Evolutionary conservation across 2,329 filamentous ascomycete species (phyloP).

Genomic region (Apiospora phragmitis): DNA sequence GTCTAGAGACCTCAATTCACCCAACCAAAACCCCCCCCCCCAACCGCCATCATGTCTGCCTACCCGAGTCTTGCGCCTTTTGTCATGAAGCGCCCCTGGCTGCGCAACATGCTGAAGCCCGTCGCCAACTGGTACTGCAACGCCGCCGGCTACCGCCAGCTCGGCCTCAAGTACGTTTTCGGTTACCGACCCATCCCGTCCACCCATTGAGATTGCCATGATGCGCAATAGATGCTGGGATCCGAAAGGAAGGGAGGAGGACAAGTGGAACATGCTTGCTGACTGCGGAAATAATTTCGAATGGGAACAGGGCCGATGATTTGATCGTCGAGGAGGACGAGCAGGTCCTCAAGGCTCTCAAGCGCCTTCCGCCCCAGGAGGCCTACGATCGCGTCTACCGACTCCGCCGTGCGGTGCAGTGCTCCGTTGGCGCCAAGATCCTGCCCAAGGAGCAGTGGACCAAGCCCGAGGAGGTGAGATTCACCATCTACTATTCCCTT

Average conservation of each 20-base stretch:
- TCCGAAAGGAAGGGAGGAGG: background rate
- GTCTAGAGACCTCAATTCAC: constrained; percentile 12
- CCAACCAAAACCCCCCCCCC: constrained; percentile 12
- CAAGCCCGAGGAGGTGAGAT: constrained; percentile 52
- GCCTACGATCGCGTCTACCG: constrained; percentile 97
- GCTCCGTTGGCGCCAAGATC: constrained; percentile 63
- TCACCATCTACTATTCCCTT: background rate
- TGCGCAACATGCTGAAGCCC: constrained; percentile 76
- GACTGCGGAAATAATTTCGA: background rate
- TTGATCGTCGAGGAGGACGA: constrained; percentile 92
- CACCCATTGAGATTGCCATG: constrained; percentile 3
- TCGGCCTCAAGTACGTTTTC: constrained; percentile 75
- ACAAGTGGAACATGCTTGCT: background rate
- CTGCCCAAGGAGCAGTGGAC: constrained; percentile 64
- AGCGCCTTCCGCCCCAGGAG: constrained; percentile 86
- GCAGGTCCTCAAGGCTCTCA: constrained; percentile 80
- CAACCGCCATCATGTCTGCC: constrained; percentile 57
- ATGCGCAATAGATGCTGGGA: background rate
- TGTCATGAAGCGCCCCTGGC: constrained; percentile 83
- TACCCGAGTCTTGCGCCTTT: constrained; percentile 72
- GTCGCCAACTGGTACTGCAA: constrained; percentile 86
- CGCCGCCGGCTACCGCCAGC: constrained; percentile 87
- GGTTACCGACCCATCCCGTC: background rate
- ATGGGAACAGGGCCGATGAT: constrained; percentile 75
- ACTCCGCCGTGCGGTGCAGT: constrained; percentile 90